Evolutionary conservation across 441 rosid genomes (phyloP), one percentile per base, ranked within the genome.

Genomic region (Adansonia madagascariensis): DNA sequence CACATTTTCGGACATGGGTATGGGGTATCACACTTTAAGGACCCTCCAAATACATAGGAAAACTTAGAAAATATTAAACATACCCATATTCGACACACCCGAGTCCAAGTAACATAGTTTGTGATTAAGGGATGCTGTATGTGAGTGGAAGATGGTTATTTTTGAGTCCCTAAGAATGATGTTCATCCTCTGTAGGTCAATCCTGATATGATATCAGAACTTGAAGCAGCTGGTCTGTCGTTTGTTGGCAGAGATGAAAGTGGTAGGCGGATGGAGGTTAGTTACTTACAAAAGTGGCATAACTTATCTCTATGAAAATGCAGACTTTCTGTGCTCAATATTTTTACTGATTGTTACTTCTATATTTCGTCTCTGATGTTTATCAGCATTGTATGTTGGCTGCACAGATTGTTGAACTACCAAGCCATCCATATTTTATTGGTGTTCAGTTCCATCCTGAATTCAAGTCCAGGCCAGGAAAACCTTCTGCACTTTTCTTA

Each of bases 401-500:
- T 85, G 80, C 87, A 18, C 91, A 94, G 97, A 84, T 95, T 71
- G 85, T 93, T 44, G 98, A 95, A 83, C 86, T 93, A 78, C 89
- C 83, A 3, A 84, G 69, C 73, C 98, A 95, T 86, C 99, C 99
- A 1, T 95, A 91, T 86, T 95, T 81, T 76, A 77, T 95, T 20
- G 98, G 99, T 59, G 91, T 65, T 80, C 99, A 95, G 86, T 95
- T 94, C 86, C 99, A 95, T 81, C 99, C 99, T 31, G 99, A 95
- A 76, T 95, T 92, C 66, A 94, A 95, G 83, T 95, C 97, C 76
- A 89, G 97, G 86, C 98, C 99, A 0, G 95, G 95, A 77, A 92
- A 90, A 71, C 99, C 99, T 66, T 91, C 98, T 71, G 89, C 97
- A 0, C 78, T 91, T 70, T 95, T 95, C 85, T 79, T 82, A 82